A percentile compares a stretch with the other conserved stretches of the same genome.
These are phyloP conservation scores for Calonectria pauciramosa DNA, from an alignment of 2,329 filamentous ascomycete species.

Conservation along the genomic window DNA sequence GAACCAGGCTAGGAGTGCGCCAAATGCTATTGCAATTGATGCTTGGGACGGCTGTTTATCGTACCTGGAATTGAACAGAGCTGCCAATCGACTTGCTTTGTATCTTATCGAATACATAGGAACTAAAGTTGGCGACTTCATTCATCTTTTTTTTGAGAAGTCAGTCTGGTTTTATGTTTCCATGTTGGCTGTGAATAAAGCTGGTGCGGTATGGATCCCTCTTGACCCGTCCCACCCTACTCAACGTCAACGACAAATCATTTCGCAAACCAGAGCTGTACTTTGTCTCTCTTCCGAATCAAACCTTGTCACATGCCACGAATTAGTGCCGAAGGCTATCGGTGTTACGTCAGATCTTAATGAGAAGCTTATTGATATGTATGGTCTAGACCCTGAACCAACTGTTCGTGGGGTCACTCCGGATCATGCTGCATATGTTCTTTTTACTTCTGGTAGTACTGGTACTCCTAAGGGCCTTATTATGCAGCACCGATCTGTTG, in stretches of 20 bases:
- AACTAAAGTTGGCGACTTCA: not conserved
- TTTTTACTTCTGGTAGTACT: constrained; percentile 70
- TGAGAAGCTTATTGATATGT: not conserved
- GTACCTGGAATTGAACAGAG: not conserved
- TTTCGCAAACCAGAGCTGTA: not conserved
- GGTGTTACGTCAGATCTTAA: not conserved
- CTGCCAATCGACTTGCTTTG: constrained; percentile 17
- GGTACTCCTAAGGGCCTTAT: constrained; percentile 68
- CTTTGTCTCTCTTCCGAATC: not conserved
- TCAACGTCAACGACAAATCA: constrained; percentile 18
- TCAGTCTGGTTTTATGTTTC: constrained; percentile 39
- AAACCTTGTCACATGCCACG: not conserved
- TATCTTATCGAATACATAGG: constrained; percentile 9
- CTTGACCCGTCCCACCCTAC: constrained; percentile 40
- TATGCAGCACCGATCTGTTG: not conserved
- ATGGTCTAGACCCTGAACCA: not conserved
- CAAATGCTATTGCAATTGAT: constrained; percentile 11
- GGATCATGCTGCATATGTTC: constrained; percentile 49
- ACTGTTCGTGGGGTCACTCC: not conserved
- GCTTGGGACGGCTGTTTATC: constrained; percentile 40
- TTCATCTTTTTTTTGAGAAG: constrained; percentile 39
- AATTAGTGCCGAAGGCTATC: not conserved
- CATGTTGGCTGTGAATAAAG: constrained; percentile 42
- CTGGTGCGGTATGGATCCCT: constrained; percentile 40
- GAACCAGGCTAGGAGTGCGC: not conserved